Percentiles rank a stretch among this genome's conserved stretches.
Conservation (phyloP, 345 rosid species). For the Populus davidiana region DNA sequence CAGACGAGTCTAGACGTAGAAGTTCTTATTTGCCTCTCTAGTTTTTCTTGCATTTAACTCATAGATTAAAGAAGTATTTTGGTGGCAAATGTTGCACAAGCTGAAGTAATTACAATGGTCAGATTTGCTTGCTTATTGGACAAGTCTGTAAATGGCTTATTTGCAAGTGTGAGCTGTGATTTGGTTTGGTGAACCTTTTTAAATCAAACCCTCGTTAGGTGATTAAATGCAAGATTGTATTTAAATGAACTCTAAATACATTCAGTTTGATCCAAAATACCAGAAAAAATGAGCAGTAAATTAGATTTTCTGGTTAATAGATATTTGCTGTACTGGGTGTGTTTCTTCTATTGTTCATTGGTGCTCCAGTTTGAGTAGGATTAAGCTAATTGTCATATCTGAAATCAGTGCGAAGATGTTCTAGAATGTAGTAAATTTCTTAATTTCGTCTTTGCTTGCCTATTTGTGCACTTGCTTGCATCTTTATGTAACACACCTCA, state of each 20-base stretch:
- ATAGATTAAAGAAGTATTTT: not conserved
- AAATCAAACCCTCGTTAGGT: not conserved
- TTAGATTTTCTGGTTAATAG: not conserved
- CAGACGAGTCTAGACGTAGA: not conserved
- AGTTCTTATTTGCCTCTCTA: not conserved
- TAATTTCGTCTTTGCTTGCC: not conserved
- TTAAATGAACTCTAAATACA: not conserved
- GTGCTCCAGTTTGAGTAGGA: not conserved
- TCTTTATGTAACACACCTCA: not conserved
- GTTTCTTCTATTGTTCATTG: not conserved
- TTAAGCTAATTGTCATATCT: not conserved
- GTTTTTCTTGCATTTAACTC: not conserved
- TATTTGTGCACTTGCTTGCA: not conserved
- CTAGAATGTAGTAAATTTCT: not conserved
- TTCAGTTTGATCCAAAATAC: not conserved
- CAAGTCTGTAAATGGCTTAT: not conserved
- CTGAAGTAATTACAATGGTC: not conserved
- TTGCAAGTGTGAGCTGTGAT: not conserved
- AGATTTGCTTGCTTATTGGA: not conserved
- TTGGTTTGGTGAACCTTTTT: not conserved
- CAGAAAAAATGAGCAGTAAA: not conserved
- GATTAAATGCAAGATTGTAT: not conserved
- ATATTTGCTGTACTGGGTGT: not conserved
- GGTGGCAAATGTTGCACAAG: not conserved
- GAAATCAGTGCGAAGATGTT: not conserved